A percentile compares a stretch with the other conserved stretches of the same genome.
Evolutionary conservation across 2,329 filamentous ascomycete genomes (phyloP).

Genomic region (Fusarium marasasianum): DNA sequence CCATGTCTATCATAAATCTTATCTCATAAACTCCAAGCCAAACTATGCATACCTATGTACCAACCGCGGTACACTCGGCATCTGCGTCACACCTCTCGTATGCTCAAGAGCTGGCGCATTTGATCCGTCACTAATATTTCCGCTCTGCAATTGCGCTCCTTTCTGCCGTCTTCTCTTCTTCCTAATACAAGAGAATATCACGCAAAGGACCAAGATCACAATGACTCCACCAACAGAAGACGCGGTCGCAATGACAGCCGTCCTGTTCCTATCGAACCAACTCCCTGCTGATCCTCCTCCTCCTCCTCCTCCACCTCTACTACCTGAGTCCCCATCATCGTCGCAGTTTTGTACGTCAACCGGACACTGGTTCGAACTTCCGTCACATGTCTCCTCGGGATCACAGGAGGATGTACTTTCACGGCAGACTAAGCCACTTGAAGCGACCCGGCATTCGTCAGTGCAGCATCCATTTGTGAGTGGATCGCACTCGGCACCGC

Average conservation of each 20-base stretch:
- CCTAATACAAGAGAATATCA: slow-evolving; percentile 1
- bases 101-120: background rate
- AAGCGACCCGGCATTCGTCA: slow-evolving; percentile 9
- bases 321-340: background rate
- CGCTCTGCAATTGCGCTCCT: background rate
- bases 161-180: background rate
- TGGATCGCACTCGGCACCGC: slow-evolving; percentile 18
- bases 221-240: slow-evolving; percentile 22
- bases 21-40: background rate
- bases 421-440: slow-evolving; percentile 1
- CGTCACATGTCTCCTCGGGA: slow-evolving; percentile 20
- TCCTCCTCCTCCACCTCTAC: background rate
- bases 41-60: slow-evolving; percentile 24
- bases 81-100: background rate
- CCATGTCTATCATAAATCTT: background rate
- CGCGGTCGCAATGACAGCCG: slow-evolving; percentile 14
- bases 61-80: background rate
- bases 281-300: background rate
- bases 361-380: slow-evolving; percentile 10
- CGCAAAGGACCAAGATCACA: background rate
- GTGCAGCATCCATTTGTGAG: slow-evolving; percentile 14
- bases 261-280: slow-evolving; percentile 30
- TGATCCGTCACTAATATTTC: background rate
- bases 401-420: slow-evolving; percentile 13
- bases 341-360: slow-evolving; percentile 13